These are phyloP conservation scores for Clavariopsis aquatica DNA, from an alignment of 495 filamentous ascomycete species.

Conservation along the genomic window DNA sequence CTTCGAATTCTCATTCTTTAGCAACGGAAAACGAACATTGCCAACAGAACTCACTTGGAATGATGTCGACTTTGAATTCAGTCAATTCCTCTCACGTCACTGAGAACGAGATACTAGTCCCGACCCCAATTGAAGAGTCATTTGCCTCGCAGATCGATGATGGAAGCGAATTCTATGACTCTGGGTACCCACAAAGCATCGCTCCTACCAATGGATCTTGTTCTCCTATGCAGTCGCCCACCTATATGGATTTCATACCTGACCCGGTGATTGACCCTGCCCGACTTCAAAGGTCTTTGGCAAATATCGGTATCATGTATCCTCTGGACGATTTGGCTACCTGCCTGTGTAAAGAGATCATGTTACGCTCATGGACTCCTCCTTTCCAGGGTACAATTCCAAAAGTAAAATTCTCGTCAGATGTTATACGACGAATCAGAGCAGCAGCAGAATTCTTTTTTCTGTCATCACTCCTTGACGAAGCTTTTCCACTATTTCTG, in stretches of 20 bases:
- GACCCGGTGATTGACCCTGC: neutral
- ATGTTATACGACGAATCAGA: neutral
- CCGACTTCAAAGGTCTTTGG: neutral
- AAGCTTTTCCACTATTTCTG: neutral
- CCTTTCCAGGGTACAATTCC: neutral
- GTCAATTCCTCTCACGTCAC: too few species aligned
- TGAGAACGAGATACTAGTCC: too few species aligned
- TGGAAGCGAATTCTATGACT: too few species aligned
- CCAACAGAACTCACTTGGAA: too few species aligned
- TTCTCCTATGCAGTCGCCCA: neutral
- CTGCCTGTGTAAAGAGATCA: neutral
- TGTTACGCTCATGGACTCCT: neutral
- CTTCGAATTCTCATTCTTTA: too few species aligned
- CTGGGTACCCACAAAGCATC: too few species aligned
- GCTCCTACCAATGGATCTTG: neutral
- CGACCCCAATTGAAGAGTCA: too few species aligned
- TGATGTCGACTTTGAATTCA: too few species aligned
- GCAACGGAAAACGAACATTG: too few species aligned
- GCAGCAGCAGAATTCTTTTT: neutral
- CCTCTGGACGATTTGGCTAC: neutral
- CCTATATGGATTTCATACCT: neutral
- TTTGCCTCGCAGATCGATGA: too few species aligned
- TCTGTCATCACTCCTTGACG: neutral
- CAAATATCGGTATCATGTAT: neutral
- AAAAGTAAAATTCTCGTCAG: neutral